phyloP scores from a whole-genome alignment of 2,329 filamentous ascomycete genomes.

The Sarocladium brachiariae region DNA sequence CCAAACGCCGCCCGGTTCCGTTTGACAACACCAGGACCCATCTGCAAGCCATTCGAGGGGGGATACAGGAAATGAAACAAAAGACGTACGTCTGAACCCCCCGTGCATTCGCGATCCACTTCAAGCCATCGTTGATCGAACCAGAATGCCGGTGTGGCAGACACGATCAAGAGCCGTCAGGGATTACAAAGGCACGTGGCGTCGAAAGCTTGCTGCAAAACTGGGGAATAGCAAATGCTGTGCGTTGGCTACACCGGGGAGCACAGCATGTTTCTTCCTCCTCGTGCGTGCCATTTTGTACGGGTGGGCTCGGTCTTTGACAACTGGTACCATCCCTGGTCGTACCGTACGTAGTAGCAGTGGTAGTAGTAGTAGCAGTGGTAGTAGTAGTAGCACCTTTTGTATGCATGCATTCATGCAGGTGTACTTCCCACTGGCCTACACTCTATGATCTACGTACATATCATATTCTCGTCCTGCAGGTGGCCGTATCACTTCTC shows the following conservation, averaged over 20 bases:
- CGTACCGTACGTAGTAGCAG: too few species aligned
- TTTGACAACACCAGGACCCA: not conserved
- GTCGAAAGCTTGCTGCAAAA: not conserved
- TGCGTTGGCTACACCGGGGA: not conserved
- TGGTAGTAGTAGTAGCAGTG: too few species aligned
- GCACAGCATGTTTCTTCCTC: not conserved
- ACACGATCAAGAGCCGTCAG: not conserved
- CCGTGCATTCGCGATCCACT: not conserved
- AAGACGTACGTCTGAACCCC: not conserved
- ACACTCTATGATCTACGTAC: not conserved
- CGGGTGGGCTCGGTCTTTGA: not conserved
- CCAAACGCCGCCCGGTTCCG: constrained; percentile 5
- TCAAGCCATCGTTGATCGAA: not conserved
- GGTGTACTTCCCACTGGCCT: not conserved
- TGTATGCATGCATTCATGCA: not conserved
- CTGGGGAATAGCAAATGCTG: not conserved
- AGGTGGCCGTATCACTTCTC: not conserved
- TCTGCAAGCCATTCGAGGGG: not conserved
- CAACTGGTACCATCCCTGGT: not conserved
- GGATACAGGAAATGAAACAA: constrained; percentile 3
- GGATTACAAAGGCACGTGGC: not conserved
- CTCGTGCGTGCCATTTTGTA: not conserved
- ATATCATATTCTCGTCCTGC: not conserved
- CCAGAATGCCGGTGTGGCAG: constrained; percentile 7
- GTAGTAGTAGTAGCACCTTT: too few species aligned